Percentiles rank a stretch among this genome's conserved stretches.
Evolutionary conservation across 306 rosid species (phyloP).

Genomic region (Rosa persica): DNA sequence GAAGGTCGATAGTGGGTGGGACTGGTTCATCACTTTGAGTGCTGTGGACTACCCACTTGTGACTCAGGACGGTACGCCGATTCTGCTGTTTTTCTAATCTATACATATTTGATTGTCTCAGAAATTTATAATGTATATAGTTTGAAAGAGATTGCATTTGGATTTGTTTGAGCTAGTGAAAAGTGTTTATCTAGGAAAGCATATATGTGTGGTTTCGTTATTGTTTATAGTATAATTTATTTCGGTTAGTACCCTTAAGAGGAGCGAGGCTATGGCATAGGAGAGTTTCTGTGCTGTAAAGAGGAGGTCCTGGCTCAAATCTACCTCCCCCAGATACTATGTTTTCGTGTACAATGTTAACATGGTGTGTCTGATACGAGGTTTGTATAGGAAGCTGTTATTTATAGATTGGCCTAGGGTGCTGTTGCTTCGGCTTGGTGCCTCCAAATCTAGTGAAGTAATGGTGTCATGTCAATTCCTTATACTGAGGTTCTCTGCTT

Average conservation of each 20-base stretch:
- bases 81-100: slow-evolving; percentile 26
- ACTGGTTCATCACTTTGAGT: slow-evolving; percentile 84
- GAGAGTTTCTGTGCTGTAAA: neutral
- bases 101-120: neutral
- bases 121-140: neutral
- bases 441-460: neutral
- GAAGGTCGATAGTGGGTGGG: slow-evolving; percentile 78
- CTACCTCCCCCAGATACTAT: neutral
- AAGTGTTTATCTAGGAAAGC: neutral
- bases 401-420: neutral
- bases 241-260: neutral
- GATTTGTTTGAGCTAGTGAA: neutral
- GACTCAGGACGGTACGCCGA: slow-evolving; percentile 87
- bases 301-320: neutral
- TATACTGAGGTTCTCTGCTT: neutral
- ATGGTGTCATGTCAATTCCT: neutral
- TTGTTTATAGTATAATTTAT: neutral
- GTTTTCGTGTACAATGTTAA: neutral
- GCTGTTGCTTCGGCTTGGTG: neutral
- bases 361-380: neutral
- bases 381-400: neutral
- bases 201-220: neutral
- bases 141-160: neutral
- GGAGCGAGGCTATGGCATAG: too few relatives aligned
- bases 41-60: slow-evolving; percentile 86